Base-by-base conservation (phyloP, 306 rosid genomes). In the Lablab purpureus region DNA sequence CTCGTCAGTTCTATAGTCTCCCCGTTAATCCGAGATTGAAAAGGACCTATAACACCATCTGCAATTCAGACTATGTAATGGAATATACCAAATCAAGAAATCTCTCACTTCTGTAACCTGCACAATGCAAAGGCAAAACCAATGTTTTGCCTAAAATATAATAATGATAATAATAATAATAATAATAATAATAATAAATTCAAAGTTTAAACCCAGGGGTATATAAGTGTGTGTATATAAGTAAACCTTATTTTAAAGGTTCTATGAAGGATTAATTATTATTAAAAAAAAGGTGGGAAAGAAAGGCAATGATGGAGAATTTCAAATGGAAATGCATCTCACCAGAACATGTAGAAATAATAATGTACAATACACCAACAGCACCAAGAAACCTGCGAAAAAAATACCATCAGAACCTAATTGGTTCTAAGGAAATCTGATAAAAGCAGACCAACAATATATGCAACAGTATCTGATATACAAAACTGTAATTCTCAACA, bases 341-440 rank as follows among this genome's bases (percentile, higher is more conserved):
- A 89, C 93, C 90, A 27, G 87, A 47, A 56, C 69, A 55, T 27
- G 84, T 41, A 66, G 80, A 73, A 41, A 41, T 22, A 51, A 56
- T 79, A 71, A 71, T 71, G 83, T 50, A 75, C 32, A 73, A 80
- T 67, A 87, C 81, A 82, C 76, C 84, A 50, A 79, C 91, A 82
- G 87, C 84, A 71, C 73, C 82, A 59, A 85, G 70, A 79, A 64
- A 88, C 93, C 96, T 89, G 93, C 96, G 89, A 84, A 41, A 83
- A 79, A 74, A 84, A 87, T 83, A 45, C 22, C 83, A 68, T 83
- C 90, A 84, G 87, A 89, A 89, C 89, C 93, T 81, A 87, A 71
- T 65, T 67, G 89, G 81, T 79, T 67, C 90, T 71, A 63, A 64
- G 67, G 32, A 85, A 51, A 68, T 60, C 54, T 67, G 70, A 77